A percentile compares a stretch with the other conserved stretches of the same genome.
These are phyloP conservation scores for Vitis rotundifolia DNA, from an alignment of 164 flowering plant species.

Conservation along the genomic window DNA sequence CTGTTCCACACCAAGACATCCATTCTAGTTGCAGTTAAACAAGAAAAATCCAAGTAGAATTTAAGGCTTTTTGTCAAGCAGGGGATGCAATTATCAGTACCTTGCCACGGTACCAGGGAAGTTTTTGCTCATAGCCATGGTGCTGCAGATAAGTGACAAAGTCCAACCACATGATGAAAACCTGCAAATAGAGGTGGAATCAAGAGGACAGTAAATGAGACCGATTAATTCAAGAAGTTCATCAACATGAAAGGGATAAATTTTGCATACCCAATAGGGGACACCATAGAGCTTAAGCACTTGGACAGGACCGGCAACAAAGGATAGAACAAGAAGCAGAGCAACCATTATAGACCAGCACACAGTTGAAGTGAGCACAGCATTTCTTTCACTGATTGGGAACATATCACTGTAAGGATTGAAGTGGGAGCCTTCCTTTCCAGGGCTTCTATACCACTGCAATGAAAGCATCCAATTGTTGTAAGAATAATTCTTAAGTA, in stretches of 20 bases:
- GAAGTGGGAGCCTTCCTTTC: slow-evolving; percentile 91
- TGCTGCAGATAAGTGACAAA: slow-evolving; percentile 76
- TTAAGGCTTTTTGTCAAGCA: too few species aligned
- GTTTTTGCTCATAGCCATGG: slow-evolving; percentile 69
- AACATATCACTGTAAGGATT: slow-evolving; percentile 81
- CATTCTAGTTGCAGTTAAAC: too few species aligned
- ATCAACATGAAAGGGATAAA: neutral
- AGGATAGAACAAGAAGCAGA: slow-evolving; percentile 62
- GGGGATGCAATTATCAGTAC: slow-evolving; percentile 20
- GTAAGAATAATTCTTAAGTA: too few species aligned
- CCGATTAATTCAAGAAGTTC: neutral
- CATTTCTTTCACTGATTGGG: slow-evolving; percentile 65
- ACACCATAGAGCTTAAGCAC: slow-evolving; percentile 78
- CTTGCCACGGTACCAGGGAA: slow-evolving; percentile 83
- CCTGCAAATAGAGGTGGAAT: slow-evolving; percentile 24
- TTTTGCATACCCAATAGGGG: slow-evolving; percentile 69
- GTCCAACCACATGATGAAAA: slow-evolving; percentile 69
- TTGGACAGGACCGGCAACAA: slow-evolving; percentile 64
- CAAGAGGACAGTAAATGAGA: neutral
- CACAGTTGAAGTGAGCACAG: slow-evolving; percentile 68
- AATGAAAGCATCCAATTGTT: neutral
- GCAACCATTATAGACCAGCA: slow-evolving; percentile 85
- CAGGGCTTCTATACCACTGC: slow-evolving; percentile 91
- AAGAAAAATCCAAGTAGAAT: too few species aligned
- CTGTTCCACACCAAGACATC: slow-evolving; percentile 26